phyloP scores from a whole-genome alignment of 1,139 yeast genomes.

The Meyerozyma guilliermondii region DNA sequence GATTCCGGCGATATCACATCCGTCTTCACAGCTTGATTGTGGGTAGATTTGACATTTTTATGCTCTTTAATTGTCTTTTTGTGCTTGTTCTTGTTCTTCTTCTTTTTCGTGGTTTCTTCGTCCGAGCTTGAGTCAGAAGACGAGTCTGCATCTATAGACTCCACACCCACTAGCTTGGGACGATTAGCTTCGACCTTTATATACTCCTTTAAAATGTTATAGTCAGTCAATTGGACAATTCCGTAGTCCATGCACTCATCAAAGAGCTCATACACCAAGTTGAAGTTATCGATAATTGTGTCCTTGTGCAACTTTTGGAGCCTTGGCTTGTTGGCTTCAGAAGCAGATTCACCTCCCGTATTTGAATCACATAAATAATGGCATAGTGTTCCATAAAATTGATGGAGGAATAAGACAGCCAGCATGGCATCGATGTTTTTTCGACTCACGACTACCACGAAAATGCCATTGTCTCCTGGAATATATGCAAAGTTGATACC shows the following conservation, averaged over 20 bases:
- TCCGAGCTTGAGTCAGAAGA: conserved; percentile 8
- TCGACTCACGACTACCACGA: conserved; percentile 28
- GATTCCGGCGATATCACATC: conserved; percentile 26
- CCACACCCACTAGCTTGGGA: conserved; percentile 13
- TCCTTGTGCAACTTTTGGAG: conserved; percentile 17
- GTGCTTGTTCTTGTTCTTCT: conserved; percentile 6
- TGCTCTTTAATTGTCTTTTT: conserved; percentile 14
- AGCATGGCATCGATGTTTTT: conserved; percentile 37
- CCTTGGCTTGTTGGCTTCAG: not conserved
- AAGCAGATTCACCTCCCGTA: not conserved
- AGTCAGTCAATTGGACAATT: conserved; percentile 39
- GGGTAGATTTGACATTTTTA: conserved; percentile 29
- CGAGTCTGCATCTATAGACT: not conserved
- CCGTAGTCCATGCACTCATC: conserved; percentile 48
- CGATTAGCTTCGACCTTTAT: conserved; percentile 36
- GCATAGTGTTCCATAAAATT: conserved; percentile 26
- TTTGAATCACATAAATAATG: conserved; percentile 23
- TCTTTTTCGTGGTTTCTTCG: conserved; percentile 10
- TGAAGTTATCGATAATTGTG: conserved; percentile 33
- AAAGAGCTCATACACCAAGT: conserved; percentile 35
- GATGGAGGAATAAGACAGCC: conserved; percentile 31
- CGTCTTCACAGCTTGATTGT: conserved; percentile 34
- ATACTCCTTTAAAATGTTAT: conserved; percentile 39
- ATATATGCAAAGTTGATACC: conserved; percentile 31
- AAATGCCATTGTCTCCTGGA: conserved; percentile 25